Base-by-base conservation (phyloP, 768 basidiomycete species). In the Tylopilus felleus region DNA sequence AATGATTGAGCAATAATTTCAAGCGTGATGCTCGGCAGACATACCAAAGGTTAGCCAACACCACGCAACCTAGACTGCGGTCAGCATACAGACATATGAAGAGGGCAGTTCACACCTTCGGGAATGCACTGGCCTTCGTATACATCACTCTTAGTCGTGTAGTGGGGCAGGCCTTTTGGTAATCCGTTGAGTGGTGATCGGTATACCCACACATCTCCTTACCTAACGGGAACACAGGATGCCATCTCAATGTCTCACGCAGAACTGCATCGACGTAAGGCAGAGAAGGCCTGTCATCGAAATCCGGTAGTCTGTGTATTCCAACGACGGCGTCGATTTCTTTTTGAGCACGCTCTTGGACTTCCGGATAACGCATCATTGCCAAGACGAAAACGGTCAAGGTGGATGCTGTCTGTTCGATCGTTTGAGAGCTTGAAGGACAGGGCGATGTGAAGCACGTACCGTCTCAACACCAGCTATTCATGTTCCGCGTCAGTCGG, bases 261-360 rank as follows among this genome's bases (percentile, higher is more conserved):
- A 74, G 38, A 49, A 73, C 49, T 19, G 72, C 71, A 3, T 66
- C 62, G 1, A 72, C 47, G 40, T 71, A 73, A 27, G 69, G 71
- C 41, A 74, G 51, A 4, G 59, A 60, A 7, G 57, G 5, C 29
- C 63, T 52, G 52, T 74, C 73, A 19, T 52, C 60, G 23, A 68
- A 65, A 23, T 58, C 36, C 1, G 71, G 66, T 5, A 73, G 50
- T 25, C 71, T 58, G 5, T 60, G 28, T 3, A 41, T 51, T 50
- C 74, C 74, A 21, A 70, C 19, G 25, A 64, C 56, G 3, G 65
- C 49, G 7, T 75, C 70, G 3, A 74, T 69, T 52, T 74, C 73
- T 46, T 56, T 65, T 47, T 66, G 70, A 6, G 67, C 71, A 43
- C 67, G 63, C 27, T 63, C 60, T 54, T 75, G 74, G 16, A 62